These are phyloP conservation scores for Rhinocladiella mackenziei DNA, from an alignment of 2,329 filamentous ascomycete genomes.

Conservation along the genomic window DNA sequence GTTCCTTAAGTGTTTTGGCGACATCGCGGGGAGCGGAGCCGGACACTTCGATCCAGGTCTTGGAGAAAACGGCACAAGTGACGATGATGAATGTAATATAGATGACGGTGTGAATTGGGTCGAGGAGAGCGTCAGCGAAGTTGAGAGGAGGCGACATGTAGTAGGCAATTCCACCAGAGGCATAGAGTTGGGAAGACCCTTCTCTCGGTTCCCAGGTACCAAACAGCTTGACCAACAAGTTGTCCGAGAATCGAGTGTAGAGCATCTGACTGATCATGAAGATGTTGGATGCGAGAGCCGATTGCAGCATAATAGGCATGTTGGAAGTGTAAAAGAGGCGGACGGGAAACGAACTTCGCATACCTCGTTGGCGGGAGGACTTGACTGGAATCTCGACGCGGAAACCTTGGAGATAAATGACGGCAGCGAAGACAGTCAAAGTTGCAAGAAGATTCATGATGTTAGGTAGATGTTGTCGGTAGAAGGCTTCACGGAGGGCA, in stretches of 20 bases:
- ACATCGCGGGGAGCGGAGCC: slow-evolving; percentile 96
- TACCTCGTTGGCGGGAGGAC: slow-evolving; percentile 97
- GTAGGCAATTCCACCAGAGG: slow-evolving; percentile 90
- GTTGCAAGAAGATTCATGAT: slow-evolving; percentile 98
- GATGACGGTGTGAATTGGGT: slow-evolving; percentile 92
- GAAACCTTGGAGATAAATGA: slow-evolving; percentile 99
- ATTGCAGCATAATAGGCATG: slow-evolving; percentile 99
- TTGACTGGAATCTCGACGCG: slow-evolving; percentile 99
- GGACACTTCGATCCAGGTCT: slow-evolving; percentile 99
- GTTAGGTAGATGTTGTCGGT: slow-evolving; percentile 98
- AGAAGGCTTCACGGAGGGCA: slow-evolving; percentile 97
- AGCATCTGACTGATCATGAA: slow-evolving; percentile 99
- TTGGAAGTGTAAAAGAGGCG: slow-evolving; percentile 99
- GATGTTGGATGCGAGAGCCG: slow-evolving; percentile 95
- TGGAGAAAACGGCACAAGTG: slow-evolving; percentile 97
- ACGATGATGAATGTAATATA: slow-evolving; percentile 98
- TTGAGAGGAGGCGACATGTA: slow-evolving; percentile 99
- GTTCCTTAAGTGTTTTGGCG: slow-evolving; percentile 99
- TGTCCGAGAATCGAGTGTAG: slow-evolving; percentile 98
- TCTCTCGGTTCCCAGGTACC: slow-evolving; percentile 98
- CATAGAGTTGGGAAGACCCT: slow-evolving; percentile 91
- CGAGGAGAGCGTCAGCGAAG: slow-evolving; percentile 93
- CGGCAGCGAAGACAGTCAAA: slow-evolving; percentile 86
- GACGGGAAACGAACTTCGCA: slow-evolving; percentile 95
- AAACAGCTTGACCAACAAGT: slow-evolving; percentile 93